These are phyloP conservation scores for Amylocystis lapponica DNA, from an alignment of 768 basidiomycete genomes.

Conservation along the genomic window DNA sequence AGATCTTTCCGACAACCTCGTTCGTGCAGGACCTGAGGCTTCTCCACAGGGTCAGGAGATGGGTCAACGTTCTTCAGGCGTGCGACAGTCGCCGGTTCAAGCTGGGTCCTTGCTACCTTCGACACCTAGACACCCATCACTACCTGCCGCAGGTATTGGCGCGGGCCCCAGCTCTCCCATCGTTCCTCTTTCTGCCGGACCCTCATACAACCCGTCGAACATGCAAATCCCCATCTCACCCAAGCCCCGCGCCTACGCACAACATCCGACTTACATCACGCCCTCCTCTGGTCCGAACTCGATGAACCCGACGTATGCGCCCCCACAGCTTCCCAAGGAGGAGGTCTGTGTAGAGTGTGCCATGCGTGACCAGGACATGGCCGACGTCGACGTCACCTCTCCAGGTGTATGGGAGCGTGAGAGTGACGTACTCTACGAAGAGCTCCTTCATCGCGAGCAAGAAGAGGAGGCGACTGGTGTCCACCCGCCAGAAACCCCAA, in stretches of 20 bases:
- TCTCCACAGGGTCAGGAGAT: slow-evolving; percentile 14
- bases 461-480: slow-evolving; percentile 58
- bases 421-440: slow-evolving; percentile 78
- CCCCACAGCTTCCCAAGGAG: slow-evolving; percentile 49
- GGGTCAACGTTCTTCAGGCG: slow-evolving; percentile 21
- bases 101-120: slow-evolving; percentile 30
- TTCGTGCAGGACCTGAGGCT: slow-evolving; percentile 1
- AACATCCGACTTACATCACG: slow-evolving; percentile 74
- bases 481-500: slow-evolving; percentile 44
- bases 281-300: slow-evolving; percentile 46
- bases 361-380: slow-evolving; percentile 98
- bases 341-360: slow-evolving; percentile 96
- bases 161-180: slow-evolving; percentile 36
- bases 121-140: slow-evolving; percentile 41
- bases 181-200: slow-evolving; percentile 44
- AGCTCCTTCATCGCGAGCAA: slow-evolving; percentile 64
- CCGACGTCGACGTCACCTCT: slow-evolving; percentile 83
- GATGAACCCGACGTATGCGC: slow-evolving; percentile 55
- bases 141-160: slow-evolving; percentile 32
- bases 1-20: slow-evolving; percentile 5
- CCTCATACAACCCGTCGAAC: slow-evolving; percentile 21
- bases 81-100: slow-evolving; percentile 8
- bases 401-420: slow-evolving; percentile 89
- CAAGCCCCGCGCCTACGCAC: slow-evolving; percentile 60
- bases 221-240: slow-evolving; percentile 59